Conservation (phyloP, 2,329 filamentous ascomycete genomes). For the Waltergamsia citrina region DNA sequence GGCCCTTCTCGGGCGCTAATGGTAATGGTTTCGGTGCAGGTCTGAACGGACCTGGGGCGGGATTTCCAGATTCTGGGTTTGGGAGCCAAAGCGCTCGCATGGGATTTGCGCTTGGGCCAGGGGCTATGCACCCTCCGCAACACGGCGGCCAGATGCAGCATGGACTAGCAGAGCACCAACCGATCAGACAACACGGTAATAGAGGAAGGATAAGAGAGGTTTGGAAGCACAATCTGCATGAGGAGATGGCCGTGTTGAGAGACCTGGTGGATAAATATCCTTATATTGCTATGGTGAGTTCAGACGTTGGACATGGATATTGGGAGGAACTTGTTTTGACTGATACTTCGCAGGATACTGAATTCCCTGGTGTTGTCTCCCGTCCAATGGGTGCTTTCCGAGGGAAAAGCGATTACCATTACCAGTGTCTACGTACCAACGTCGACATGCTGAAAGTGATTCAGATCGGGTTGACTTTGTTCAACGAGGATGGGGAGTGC, state of each 20-base stretch:
- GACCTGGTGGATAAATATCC: conserved; percentile 83
- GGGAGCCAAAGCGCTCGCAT: conserved; percentile 82
- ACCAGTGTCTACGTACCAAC: conserved; percentile 94
- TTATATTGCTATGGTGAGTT: conserved; percentile 90
- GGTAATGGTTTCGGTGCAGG: conserved; percentile 47
- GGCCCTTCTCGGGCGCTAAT: conserved; percentile 52
- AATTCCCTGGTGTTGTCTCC: conserved; percentile 96
- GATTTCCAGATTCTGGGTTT: conserved; percentile 60
- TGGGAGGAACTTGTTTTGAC: no score
- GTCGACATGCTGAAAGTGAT: conserved; percentile 97
- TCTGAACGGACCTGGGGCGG: conserved; percentile 45
- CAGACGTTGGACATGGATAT: conserved; percentile 1
- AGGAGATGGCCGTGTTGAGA: conserved; percentile 81
- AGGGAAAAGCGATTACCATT: conserved; percentile 96
- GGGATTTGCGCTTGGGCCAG: conserved; percentile 61
- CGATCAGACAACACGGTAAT: conserved; percentile 30
- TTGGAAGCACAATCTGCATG: conserved; percentile 83
- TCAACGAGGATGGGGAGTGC: conserved; percentile 81
- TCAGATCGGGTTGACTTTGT: conserved; percentile 89
- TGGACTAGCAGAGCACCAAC: conserved; percentile 36
- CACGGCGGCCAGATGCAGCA: conserved; percentile 34
- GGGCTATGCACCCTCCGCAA: conserved; percentile 47
- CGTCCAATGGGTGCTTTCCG: conserved; percentile 90
- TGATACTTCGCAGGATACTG: conserved; percentile 64
- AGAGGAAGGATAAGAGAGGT: conserved; percentile 89